Conservation (phyloP, 2,329 filamentous ascomycete species). For the Beauveria australis region DNA sequence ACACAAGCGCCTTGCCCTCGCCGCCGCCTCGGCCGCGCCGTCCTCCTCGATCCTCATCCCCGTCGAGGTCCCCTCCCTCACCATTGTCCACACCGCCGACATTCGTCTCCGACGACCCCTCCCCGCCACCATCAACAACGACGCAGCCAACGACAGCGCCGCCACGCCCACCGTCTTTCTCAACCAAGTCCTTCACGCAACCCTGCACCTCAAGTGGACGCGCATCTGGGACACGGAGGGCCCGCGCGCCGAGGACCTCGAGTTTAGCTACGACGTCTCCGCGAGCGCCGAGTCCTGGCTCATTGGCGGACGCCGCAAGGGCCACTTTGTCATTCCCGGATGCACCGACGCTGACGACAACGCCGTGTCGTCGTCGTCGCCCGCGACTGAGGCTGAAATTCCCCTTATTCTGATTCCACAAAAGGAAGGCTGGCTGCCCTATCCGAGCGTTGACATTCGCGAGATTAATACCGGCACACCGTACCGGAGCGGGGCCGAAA, state of each 20-base stretch:
- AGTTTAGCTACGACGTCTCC: slow-evolving; percentile 78
- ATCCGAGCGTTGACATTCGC: slow-evolving; percentile 72
- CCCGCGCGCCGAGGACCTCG: slow-evolving; percentile 40
- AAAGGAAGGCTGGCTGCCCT: slow-evolving; percentile 65
- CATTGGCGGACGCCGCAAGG: slow-evolving; percentile 71
- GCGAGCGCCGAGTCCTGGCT: slow-evolving; percentile 73
- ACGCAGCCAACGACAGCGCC: slow-evolving; percentile 16
- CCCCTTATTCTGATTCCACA: slow-evolving; percentile 73
- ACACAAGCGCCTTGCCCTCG: slow-evolving; percentile 21
- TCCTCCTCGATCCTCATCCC: slow-evolving; percentile 68
- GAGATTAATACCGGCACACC: slow-evolving; percentile 36
- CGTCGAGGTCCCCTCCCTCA: slow-evolving; percentile 77
- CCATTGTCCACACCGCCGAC: slow-evolving; percentile 73
- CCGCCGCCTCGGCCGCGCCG: slow-evolving; percentile 25
- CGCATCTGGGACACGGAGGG: slow-evolving; percentile 50
- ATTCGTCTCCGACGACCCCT: slow-evolving; percentile 43
- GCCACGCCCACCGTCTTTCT: slow-evolving; percentile 41
- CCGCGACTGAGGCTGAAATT: slow-evolving; percentile 49
- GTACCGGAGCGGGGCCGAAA: slow-evolving; percentile 14
- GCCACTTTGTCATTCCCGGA: slow-evolving; percentile 59
- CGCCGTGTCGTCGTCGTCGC: slow-evolving; percentile 20
- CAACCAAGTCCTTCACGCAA: slow-evolving; percentile 58
- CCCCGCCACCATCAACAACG: slow-evolving; percentile 21
- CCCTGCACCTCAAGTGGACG: slow-evolving; percentile 54
- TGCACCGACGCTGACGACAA: slow-evolving; percentile 13